These are phyloP conservation scores for Ophiostoma triangulosporum DNA, from an alignment of 2,329 filamentous ascomycete species.

Conservation along the genomic window DNA sequence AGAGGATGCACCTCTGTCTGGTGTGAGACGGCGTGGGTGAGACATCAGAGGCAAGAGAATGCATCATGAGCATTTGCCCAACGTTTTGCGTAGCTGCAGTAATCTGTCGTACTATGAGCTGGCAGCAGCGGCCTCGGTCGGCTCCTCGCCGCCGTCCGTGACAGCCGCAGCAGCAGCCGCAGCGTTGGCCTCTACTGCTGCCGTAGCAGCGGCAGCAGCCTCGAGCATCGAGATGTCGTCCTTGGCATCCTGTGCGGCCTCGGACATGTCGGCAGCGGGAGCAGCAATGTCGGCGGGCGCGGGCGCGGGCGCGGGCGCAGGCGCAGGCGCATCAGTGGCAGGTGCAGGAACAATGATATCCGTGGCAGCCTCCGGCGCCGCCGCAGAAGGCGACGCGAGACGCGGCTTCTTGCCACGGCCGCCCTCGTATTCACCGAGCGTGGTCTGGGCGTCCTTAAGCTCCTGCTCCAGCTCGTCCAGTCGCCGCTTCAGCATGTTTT, in stretches of 20 bases:
- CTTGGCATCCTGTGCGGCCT: not conserved
- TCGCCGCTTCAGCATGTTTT: constrained; percentile 69
- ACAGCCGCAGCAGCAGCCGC: constrained; percentile 1
- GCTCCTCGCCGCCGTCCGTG: not conserved
- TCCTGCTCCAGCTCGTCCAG: constrained; percentile 65
- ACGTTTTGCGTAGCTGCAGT: no score
- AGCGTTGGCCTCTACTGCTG: constrained; percentile 1
- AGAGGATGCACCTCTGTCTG: not conserved
- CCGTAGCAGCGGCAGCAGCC: constrained; percentile 1
- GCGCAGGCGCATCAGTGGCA: not conserved
- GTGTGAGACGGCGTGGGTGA: not conserved
- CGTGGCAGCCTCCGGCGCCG: not conserved
- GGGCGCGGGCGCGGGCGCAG: not conserved
- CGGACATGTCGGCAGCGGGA: not conserved
- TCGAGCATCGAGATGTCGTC: not conserved
- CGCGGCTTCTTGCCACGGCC: constrained; percentile 20
- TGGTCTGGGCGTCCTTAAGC: constrained; percentile 25
- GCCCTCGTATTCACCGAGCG: constrained; percentile 17
- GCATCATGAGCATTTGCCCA: no score
- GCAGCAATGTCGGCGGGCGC: not conserved
- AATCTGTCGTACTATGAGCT: not conserved
- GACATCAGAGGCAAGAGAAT: not conserved
- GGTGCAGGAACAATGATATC: not conserved
- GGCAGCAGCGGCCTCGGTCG: not conserved
- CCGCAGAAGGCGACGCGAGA: constrained; percentile 10